Evolutionary conservation across 2,329 filamentous ascomycete genomes (phyloP), one percentile per base, ranked within the genome.

Genomic region (Penicillium sp.): DNA sequence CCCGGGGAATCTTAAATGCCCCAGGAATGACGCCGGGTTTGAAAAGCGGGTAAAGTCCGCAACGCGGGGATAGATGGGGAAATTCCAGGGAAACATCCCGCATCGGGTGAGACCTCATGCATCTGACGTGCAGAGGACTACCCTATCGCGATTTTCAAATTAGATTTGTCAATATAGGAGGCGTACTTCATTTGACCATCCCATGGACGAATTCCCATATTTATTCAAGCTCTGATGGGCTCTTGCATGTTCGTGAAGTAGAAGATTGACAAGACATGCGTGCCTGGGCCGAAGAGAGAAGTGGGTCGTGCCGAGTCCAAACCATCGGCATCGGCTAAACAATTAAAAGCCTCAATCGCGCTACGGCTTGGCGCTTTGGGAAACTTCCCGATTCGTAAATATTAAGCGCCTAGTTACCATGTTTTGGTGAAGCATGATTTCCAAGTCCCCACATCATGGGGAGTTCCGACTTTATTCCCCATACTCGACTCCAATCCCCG

Each of bases 11-110:
- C 33, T 47, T 22, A 41, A 43, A 51, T 61, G 49, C 55, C 59
- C 56, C 59, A 52, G 56, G 47, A 44, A 27, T 19, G 27, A 26
- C 55, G 31, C 41, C 45, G 52, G 48, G 52, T 53, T 35, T 22
- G 29, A 49, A 48, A 46, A 31, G 29, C 45, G 54, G 52, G 56
- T 19, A 43, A 51, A 19, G 7, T 44, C 56, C 54, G 48, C 13
- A 57, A 55, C 59, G 59, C 59, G 59, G 59, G 56, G 57, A 48
- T 29, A 22, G 45, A 47, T n/a, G 39, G 26, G 22, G 43, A 49
- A 46, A 4, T 33, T 22, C 24, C 3, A 33, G 7, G 5, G 49
- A 59, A 59, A 55, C 57, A 43, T 39, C 45, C 45, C 45, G 45
- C 45, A 46, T 31, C 14, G 11, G 24, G 14, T n/a, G 10, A 41